Evolutionary conservation across 2,329 filamentous ascomycete species (phyloP), one percentile per base, ranked within the genome.

Genomic region (Penicillium griseofulvum): DNA sequence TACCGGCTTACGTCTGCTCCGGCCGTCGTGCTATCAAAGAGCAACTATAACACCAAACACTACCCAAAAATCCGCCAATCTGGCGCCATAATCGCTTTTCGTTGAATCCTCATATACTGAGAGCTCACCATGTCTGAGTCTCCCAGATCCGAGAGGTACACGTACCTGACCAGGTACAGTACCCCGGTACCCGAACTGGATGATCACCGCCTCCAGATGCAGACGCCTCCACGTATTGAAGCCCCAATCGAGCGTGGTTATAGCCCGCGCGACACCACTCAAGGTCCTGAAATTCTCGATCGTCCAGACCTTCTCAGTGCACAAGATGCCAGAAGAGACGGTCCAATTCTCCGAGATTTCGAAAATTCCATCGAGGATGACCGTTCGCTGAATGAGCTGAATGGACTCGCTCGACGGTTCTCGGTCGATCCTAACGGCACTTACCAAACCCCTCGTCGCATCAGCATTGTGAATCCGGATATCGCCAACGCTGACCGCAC

Each of bases 301-400:
- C 75, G 77, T 29, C 74, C 78, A 14, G 72, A 75, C 49, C 61
- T 81, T 34, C 74, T 81, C 14, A 72, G 77, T 50, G 68, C 80
- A 53, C 77, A 79, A 54, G 76, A 80, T 61, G 75, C 73, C 3
- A 70, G 81, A 22, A 67, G 68, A 26, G 72, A 75, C 14, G 71
- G 72, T n/a, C 74, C 77, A n/a, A 78, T 76, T 59, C 81, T 89
- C 37, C 85, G 90, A 54, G 91, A 96, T 70, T 96, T 96, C 63
- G 92, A 97, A 72, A 86, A 94, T 64, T 91, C 90, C 14, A 78
- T 87, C 37, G 90, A 96, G 63, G 92, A 96, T 50, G 87, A 89
- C 39, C 66, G 64, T 37, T 75, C 72, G 22, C 62, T 58, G 31
- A 67, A 70, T 24, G 74, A 75, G 33, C 57, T 70, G 38, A 72